A percentile compares a stretch with the other conserved stretches of the same genome.
These are phyloP conservation scores for Zygotorulaspora danielsina DNA, from an alignment of 805 yeast genomes.

Conservation along the genomic window DNA sequence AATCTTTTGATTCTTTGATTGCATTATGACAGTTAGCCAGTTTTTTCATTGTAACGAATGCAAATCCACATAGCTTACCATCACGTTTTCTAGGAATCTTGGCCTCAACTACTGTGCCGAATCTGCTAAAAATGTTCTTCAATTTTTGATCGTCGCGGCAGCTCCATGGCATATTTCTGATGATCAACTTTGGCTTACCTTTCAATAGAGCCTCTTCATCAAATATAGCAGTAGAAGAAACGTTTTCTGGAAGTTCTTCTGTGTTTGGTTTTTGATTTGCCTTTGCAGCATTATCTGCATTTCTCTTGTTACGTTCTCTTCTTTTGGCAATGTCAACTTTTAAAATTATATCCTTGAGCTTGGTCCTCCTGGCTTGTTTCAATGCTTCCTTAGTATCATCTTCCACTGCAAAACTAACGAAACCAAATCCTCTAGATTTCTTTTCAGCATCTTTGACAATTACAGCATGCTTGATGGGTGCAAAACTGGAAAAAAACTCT, in stretches of 20 bases:
- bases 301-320: slow-evolving; percentile 65
- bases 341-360: slow-evolving; percentile 61
- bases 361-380: slow-evolving; percentile 57
- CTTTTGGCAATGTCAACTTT: slow-evolving; percentile 87
- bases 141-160: slow-evolving; percentile 72
- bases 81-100: slow-evolving; percentile 83
- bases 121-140: slow-evolving; percentile 64
- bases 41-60: slow-evolving; percentile 85
- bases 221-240: slow-evolving; percentile 3
- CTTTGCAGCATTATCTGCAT: slow-evolving; percentile 19
- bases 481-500: slow-evolving; percentile 83
- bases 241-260: slow-evolving; percentile 11
- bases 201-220: slow-evolving; percentile 50
- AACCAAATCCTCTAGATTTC: slow-evolving; percentile 90
- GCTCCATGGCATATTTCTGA: slow-evolving; percentile 96
- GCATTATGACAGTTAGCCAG: slow-evolving; percentile 74
- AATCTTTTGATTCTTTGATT: slow-evolving; percentile 64
- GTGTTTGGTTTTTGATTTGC: slow-evolving; percentile 3
- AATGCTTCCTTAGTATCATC: slow-evolving; percentile 82
- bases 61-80: slow-evolving; percentile 92
- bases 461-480: slow-evolving; percentile 93
- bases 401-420: slow-evolving; percentile 80
- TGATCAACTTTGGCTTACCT: slow-evolving; percentile 79
- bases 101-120: slow-evolving; percentile 84
- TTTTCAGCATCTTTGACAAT: slow-evolving; percentile 75